Base-by-base conservation (phyloP, 2,329 filamentous ascomycete species). In the Fusarium falciforme region DNA sequence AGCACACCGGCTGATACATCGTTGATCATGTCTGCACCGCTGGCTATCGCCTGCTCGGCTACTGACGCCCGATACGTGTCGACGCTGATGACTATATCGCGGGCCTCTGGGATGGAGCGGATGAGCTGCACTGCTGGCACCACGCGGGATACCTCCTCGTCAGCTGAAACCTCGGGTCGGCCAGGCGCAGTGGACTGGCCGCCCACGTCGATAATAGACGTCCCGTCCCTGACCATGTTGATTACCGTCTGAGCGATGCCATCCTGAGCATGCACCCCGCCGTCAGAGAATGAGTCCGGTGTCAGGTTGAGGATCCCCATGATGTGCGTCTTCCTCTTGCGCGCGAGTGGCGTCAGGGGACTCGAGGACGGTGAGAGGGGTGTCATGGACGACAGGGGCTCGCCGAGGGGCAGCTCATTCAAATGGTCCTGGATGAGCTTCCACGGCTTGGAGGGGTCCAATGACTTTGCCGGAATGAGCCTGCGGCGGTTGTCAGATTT, bases 271-370 rank as follows among this genome's bases (percentile, higher is more conserved):
- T 95, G 89, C 10, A 86, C 79, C 10, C 95, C 95, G 62, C 95
- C 96, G 80, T 98, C 95, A 1, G 96, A 98, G 85, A 99, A 99
- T 11, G 96, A 98, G 84, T 99, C 96, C 0, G 96, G 96, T 0
- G 96, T 98, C 61, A 97, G 85, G 83, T 99, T 99, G 54, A 98
- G 87, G 73, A 99, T 97, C 64, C 93, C 94, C 96, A 99, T 99
- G 75, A 98, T 84, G 54, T 91, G 90, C 0, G 96, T 98, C 62
- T 85, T 87, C 57, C 92, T 89, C 54, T 87, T 85, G 8, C 87
- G 83, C 35, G 85, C 84, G 33, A 90, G 83, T 20, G 93, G 87
- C 60, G 89, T 89, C 42, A 96, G 83, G 1, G 90, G 85, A 12
- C 87, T 82, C 6, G 80, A 67, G 4, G 81, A 80, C 7, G 82